Evolutionary conservation across 2,329 filamentous ascomycete species (phyloP).

Genomic region (Cladosporium sp.): DNA sequence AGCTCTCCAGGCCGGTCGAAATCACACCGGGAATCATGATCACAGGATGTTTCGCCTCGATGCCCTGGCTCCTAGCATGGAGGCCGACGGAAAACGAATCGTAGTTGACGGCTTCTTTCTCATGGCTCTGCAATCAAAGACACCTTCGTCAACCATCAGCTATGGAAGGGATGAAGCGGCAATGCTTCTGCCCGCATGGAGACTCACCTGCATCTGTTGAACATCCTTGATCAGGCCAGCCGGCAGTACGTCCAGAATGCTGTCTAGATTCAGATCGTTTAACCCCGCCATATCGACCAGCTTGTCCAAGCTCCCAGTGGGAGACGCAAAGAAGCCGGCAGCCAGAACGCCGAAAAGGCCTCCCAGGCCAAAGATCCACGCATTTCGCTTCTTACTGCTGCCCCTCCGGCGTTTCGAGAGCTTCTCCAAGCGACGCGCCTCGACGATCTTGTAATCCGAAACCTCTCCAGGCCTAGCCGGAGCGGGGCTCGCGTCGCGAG

Average conservation of each 20-base stretch:
- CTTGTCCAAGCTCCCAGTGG: slow-evolving; percentile 55
- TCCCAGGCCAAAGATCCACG: slow-evolving; percentile 79
- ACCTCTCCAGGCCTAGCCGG: slow-evolving; percentile 27
- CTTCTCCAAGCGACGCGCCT: slow-evolving; percentile 44
- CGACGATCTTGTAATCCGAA: slow-evolving; percentile 45
- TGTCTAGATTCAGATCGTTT: slow-evolving; percentile 70
- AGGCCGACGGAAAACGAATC: slow-evolving; percentile 90
- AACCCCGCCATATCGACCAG: slow-evolving; percentile 76
- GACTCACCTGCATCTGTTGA: slow-evolving; percentile 71
- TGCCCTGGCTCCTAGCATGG: slow-evolving; percentile 72
- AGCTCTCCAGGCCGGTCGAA: slow-evolving; percentile 92
- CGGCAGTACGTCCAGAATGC: slow-evolving; percentile 78
- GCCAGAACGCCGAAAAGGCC: slow-evolving; percentile 84
- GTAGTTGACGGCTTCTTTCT: slow-evolving; percentile 82
- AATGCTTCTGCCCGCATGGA: not conserved
- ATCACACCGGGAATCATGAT: slow-evolving; percentile 98
- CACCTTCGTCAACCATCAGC: slow-evolving; percentile 26
- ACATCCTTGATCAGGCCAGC: slow-evolving; percentile 81
- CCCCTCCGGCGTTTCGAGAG: slow-evolving; percentile 24
- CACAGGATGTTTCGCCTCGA: slow-evolving; percentile 76
- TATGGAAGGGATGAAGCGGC: not conserved
- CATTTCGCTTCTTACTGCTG: slow-evolving; percentile 62
- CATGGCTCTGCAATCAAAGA: slow-evolving; percentile 57
- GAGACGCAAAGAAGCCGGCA: slow-evolving; percentile 83
- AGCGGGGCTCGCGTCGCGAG: slow-evolving; percentile 36